Evolutionary conservation across 2,329 filamentous ascomycete genomes (phyloP).

Genomic region (Akanthomyces uredinophilus): DNA sequence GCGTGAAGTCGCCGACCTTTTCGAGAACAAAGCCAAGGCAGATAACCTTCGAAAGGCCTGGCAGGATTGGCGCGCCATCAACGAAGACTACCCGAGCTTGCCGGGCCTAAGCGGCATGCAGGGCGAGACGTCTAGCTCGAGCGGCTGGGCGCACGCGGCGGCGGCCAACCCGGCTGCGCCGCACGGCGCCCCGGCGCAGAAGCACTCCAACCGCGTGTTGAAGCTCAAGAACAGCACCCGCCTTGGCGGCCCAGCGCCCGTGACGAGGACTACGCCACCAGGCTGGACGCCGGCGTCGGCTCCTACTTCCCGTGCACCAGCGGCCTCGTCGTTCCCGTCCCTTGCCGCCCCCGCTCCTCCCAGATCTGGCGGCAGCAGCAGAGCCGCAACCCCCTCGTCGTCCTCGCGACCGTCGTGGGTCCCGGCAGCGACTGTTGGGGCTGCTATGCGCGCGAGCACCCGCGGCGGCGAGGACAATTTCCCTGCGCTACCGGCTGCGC

Average conservation of each 20-base stretch:
- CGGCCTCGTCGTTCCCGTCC: constrained; percentile 32
- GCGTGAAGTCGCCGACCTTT: constrained; percentile 87
- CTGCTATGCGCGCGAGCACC: constrained; percentile 16
- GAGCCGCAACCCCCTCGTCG: not conserved
- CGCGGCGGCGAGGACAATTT: constrained; percentile 58
- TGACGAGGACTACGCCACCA: constrained; percentile 18
- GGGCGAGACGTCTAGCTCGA: constrained; percentile 51
- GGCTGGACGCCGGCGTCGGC: constrained; percentile 22
- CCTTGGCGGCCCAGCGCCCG: constrained; percentile 32
- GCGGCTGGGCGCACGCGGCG: constrained; percentile 57
- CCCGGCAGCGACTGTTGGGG: constrained; percentile 13
- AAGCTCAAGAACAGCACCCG: constrained; percentile 56
- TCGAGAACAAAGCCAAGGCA: constrained; percentile 73
- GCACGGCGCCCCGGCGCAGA: constrained; percentile 37
- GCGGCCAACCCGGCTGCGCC: constrained; percentile 48
- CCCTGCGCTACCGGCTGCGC: constrained; percentile 73
- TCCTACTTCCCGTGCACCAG: constrained; percentile 20
- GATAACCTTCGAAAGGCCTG: constrained; percentile 74
- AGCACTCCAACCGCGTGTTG: constrained; percentile 50
- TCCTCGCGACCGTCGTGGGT: constrained; percentile 22
- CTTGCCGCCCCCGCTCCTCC: constrained; percentile 24
- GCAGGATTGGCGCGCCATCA: constrained; percentile 94
- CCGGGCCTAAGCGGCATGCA: constrained; percentile 68
- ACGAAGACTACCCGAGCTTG: constrained; percentile 89
- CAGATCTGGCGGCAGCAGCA: not conserved